Base-by-base conservation (phyloP, 2,329 filamentous ascomycete genomes). In the Aureobasidium namibiae region DNA sequence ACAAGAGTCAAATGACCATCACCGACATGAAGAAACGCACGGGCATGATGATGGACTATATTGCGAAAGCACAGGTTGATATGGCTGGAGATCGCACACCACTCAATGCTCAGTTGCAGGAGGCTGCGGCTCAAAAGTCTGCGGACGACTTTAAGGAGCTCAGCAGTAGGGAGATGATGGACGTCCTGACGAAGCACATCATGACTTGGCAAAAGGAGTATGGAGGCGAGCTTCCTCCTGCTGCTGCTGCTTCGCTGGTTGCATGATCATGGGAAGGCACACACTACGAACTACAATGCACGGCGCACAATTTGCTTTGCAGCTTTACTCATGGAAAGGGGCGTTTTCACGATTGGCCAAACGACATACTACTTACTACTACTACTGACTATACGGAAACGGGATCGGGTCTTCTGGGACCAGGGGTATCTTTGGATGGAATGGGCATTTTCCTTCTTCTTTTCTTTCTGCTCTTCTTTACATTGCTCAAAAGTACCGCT, bases 121-220 rank as follows among this genome's bases (percentile, higher is more conserved):
- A n/a, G n/a, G n/a, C n/a, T n/a, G n/a, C n/a, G n/a, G n/a, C 56
- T 56, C 67, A 34, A 53, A 61, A 36, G 70, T 80, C 95, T 8
- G 90, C 95, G n/a, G n/a, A n/a, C 69, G 81, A 86, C 1, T 95
- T 95, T 72, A 89, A 86, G 65, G 82, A 87, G 9, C 76, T 96
- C 63, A 88, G 78, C 60, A 91, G 87, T 65, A 78, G 89, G 63
- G 89, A 95, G 73, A 95, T 95, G 89, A 95, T 95, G 89, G 90
- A 95, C 70, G 81, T 85, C 65, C 74, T 95, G 70, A 92, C 88
- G 62, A 81, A 88, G 62, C 85, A 91, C 70, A 80, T 95, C 67
- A 82, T 92, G 65, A 87, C 88, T 67, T 95, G 90, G 90, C 90
- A 95, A 74, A 86, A 87, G 64, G 78, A 79, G 64, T 77, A 75